Conservation (phyloP, 768 basidiomycete species). For the Suillus fuscotomentosus region DNA sequence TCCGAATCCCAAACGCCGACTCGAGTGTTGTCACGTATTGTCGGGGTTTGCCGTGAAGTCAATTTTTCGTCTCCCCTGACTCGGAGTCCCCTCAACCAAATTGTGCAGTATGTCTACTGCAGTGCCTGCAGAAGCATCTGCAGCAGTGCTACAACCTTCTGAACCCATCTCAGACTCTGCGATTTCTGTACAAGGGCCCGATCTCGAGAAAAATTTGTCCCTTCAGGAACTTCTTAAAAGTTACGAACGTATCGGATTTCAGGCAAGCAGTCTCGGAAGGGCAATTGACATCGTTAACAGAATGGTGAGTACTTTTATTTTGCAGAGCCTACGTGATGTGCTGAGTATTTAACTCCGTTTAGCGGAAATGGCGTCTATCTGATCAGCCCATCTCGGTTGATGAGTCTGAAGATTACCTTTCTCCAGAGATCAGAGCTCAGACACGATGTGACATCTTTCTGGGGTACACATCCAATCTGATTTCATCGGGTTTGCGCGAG, state of each 20-base stretch:
- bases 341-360: background rate
- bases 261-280: conserved; percentile 88
- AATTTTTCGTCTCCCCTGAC: background rate
- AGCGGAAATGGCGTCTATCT: conserved; percentile 89
- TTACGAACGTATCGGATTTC: conserved; percentile 94
- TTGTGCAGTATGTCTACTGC: conserved; percentile 14
- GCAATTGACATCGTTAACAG: conserved; percentile 90
- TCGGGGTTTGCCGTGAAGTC: conserved; percentile 28
- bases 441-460: conserved; percentile 89
- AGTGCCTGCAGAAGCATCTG: conserved; percentile 60
- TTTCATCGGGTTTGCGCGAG: conserved; percentile 95
- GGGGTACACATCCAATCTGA: conserved; percentile 97
- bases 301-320: conserved; percentile 59
- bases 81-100: conserved; percentile 1
- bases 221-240: conserved; percentile 69
- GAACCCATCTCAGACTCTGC: conserved; percentile 65
- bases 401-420: conserved; percentile 64
- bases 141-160: conserved; percentile 76
- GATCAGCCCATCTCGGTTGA: conserved; percentile 74
- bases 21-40: too few relatives aligned
- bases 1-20: background rate
- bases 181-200: conserved; percentile 79
- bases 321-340: background rate
- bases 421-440: conserved; percentile 58
- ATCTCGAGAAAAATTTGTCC: conserved; percentile 70